Percentiles rank a stretch among this genome's conserved stretches.
Evolutionary conservation across 768 basidiomycete genomes (phyloP).

Genomic region (Piloderma croceum): DNA sequence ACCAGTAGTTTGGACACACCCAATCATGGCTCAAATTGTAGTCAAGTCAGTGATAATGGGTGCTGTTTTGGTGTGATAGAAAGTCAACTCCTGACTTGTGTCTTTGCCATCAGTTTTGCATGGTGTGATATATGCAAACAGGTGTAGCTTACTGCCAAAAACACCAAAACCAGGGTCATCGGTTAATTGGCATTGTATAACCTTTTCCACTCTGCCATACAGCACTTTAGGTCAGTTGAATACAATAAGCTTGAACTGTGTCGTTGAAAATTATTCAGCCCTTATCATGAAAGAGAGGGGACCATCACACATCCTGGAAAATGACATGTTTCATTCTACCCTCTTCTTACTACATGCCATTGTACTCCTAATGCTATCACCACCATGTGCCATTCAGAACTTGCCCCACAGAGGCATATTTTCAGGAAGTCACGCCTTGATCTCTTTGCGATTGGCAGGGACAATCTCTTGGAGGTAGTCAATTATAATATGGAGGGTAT

Average conservation of each 20-base stretch:
- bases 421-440: slow-evolving; percentile 9
- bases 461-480: slow-evolving; percentile 13
- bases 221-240: slow-evolving; percentile 2
- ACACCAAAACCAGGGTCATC: neutral
- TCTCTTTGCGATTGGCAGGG: neutral
- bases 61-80: slow-evolving; percentile 1
- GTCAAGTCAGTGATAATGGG: slow-evolving; percentile 12
- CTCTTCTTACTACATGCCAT: neutral
- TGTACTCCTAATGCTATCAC: slow-evolving; percentile 18
- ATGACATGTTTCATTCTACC: slow-evolving; percentile 11
- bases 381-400: slow-evolving; percentile 18
- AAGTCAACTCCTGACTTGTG: slow-evolving; percentile 3
- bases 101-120: slow-evolving; percentile 12
- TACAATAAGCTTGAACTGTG: slow-evolving; percentile 9
- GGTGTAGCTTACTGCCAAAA: slow-evolving; percentile 3
- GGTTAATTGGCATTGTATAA: slow-evolving; percentile 12
- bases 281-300: neutral
- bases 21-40: slow-evolving; percentile 11
- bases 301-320: slow-evolving; percentile 12
- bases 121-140: slow-evolving; percentile 14
- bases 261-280: neutral
- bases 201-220: slow-evolving; percentile 15
- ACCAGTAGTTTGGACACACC: slow-evolving; percentile 9
- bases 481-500: slow-evolving; percentile 9
- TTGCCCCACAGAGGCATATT: slow-evolving; percentile 21